Evolutionary conservation across 1,139 yeast species (phyloP).

Genomic region (Scheffersomyces insectosa): DNA sequence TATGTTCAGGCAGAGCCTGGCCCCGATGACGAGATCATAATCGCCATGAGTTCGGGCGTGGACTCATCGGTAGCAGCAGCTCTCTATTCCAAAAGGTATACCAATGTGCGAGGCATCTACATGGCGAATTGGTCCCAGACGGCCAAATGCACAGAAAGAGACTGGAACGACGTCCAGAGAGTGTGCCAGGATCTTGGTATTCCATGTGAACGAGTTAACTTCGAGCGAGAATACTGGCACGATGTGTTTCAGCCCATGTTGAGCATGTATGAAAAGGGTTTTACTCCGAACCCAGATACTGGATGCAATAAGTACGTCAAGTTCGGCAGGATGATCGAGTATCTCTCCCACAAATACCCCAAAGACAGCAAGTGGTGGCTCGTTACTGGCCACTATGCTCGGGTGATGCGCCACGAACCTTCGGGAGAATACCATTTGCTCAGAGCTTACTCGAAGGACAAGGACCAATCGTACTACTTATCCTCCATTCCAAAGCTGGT

Average conservation of each 20-base stretch:
- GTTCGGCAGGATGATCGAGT: constrained; percentile 73
- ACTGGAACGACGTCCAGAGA: constrained; percentile 80
- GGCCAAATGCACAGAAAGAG: constrained; percentile 76
- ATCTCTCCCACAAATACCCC: constrained; percentile 43
- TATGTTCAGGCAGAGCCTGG: constrained; percentile 46
- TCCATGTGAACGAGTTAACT: constrained; percentile 74
- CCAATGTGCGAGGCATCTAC: constrained; percentile 73
- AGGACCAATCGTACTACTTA: constrained; percentile 91
- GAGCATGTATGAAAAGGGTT: constrained; percentile 63
- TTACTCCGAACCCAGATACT: constrained; percentile 95
- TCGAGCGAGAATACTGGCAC: constrained; percentile 89
- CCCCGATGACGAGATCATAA: constrained; percentile 58
- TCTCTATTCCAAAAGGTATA: constrained; percentile 51
- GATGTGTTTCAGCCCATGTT: constrained; percentile 94
- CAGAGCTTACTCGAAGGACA: constrained; percentile 58
- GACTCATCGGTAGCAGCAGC: constrained; percentile 93
- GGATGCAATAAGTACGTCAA: constrained; percentile 83
- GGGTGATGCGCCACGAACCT: constrained; percentile 44
- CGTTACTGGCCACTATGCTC: constrained; percentile 92
- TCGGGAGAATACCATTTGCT: constrained; percentile 48
- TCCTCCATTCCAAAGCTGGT: constrained; percentile 59
- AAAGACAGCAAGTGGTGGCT: constrained; percentile 63
- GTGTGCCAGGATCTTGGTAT: constrained; percentile 64
- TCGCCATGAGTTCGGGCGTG: constrained; percentile 97
- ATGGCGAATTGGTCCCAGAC: constrained; percentile 91